Evolutionary conservation across 208 protist species (phyloP).

Genomic region (Ichthyophonus hoferi): DNA sequence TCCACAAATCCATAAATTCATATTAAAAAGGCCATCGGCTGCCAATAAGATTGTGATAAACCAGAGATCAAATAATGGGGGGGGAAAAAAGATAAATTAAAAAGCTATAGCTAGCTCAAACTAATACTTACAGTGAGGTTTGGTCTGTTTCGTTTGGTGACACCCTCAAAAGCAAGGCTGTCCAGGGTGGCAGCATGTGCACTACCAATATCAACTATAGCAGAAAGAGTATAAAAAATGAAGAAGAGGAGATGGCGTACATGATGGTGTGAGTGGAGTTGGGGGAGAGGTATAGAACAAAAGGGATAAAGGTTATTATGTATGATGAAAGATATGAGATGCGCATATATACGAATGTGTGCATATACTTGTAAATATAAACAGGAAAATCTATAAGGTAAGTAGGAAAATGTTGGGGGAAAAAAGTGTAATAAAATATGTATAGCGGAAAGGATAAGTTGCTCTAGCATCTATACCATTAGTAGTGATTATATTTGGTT

Average conservation of each 20-base stretch:
- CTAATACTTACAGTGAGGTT: conserved; percentile 55
- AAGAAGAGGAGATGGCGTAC: neutral
- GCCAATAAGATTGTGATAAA: too few relatives aligned
- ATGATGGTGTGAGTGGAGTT: neutral
- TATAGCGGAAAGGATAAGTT: neutral
- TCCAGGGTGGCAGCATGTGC: conserved; percentile 51
- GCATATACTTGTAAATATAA: too few relatives aligned
- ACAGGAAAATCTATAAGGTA: neutral
- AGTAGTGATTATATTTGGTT: too few relatives aligned
- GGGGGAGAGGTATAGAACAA: neutral
- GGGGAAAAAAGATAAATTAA: too few relatives aligned
- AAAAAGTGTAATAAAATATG: neutral
- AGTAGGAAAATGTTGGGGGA: neutral
- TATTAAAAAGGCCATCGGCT: too few relatives aligned
- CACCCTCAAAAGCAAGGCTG: conserved; percentile 70
- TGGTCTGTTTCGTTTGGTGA: conserved; percentile 66
- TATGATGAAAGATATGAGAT: too few relatives aligned
- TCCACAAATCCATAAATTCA: too few relatives aligned
- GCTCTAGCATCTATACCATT: too few relatives aligned
- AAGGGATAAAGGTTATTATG: too few relatives aligned
- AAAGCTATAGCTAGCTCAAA: too few relatives aligned
- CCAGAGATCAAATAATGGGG: too few relatives aligned
- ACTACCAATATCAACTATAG: conserved; percentile 63
- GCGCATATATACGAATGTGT: too few relatives aligned
- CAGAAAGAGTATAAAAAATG: neutral